These are phyloP conservation scores for Venturia aucupariae DNA, from an alignment of 2,329 filamentous ascomycete species.

Conservation along the genomic window DNA sequence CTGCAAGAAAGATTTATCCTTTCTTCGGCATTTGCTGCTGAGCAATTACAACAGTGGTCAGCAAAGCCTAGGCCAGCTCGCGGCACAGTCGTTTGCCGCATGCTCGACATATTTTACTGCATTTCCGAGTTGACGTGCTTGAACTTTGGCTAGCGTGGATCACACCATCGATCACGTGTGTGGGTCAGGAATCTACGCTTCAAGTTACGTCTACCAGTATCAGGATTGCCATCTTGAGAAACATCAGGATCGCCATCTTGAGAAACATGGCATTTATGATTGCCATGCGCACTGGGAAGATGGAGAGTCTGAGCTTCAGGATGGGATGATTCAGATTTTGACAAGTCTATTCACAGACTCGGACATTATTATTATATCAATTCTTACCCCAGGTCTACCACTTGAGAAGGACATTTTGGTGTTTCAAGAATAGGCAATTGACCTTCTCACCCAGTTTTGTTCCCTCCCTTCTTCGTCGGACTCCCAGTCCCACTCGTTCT, in stretches of 20 bases:
- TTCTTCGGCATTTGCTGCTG: neutral
- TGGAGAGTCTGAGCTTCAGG: too few relatives aligned
- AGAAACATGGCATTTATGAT: neutral
- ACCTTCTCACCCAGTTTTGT: conserved; percentile 20
- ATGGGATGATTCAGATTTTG: too few relatives aligned
- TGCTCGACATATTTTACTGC: neutral
- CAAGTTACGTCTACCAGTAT: too few relatives aligned
- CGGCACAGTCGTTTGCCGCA: neutral
- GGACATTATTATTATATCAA: too few relatives aligned
- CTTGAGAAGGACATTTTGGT: too few relatives aligned
- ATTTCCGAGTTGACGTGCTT: conserved; percentile 5
- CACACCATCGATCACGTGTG: neutral
- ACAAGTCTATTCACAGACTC: too few relatives aligned
- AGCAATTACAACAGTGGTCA: neutral
- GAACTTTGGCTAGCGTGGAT: neutral
- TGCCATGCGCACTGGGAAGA: too few relatives aligned
- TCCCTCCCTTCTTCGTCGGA: conserved; percentile 29
- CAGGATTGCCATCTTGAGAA: neutral
- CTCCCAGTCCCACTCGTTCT: conserved; percentile 28
- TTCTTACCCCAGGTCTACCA: too few relatives aligned
- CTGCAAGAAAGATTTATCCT: neutral
- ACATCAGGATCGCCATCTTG: neutral
- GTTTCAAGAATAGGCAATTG: too few relatives aligned
- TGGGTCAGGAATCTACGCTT: too few relatives aligned
- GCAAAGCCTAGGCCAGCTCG: neutral